Evolutionary conservation across 768 basidiomycete species (phyloP), one percentile per base, ranked within the genome.

Genomic region (Pulveroboletus ravenelii): DNA sequence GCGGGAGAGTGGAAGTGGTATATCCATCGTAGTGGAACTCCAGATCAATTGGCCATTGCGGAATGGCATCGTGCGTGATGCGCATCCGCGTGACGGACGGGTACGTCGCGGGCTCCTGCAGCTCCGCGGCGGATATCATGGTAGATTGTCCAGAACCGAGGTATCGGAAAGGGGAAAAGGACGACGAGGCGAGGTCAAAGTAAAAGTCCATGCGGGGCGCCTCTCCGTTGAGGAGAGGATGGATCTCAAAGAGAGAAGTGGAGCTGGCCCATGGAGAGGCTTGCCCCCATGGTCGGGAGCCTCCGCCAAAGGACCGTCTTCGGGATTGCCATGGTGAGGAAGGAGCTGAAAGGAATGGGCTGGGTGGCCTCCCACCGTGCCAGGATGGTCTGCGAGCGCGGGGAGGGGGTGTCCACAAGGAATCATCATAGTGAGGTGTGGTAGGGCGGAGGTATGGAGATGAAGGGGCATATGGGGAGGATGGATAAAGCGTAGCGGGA

Each of bases 31-130:
- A 52, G 10, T 69, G 66, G 56, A 70, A 73, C 40, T 74, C 68
- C 44, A 87, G 63, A 50, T 78, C 74, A 46, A 86, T 72, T 13
- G 81, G 78, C 84, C 84, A 87, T n/a, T 75, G 58, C 0, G 81
- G 79, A 43, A 84, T 71, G 14, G 60, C 54, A 45, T 86, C 81
- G 59, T 78, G 80, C 1, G 74, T 59, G 58, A 88, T 80, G n/a
- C 76, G 73, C 57, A 87, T 74, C 31, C 69, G 72, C 10, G 73
- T 75, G 43, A 80, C 63, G 0, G 75, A 64, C 0, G 85, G 85
- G 56, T 78, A 70, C 9, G 81, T 82, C 15, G 82, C 84, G 4
- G 74, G 69, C 62, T 82, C 71, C 2, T 49, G 50, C 10, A 85
- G 70, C 29, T 82, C 77, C 1, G 78, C 76, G 0, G 56, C 45